Percentiles rank a stretch among this genome's conserved stretches.
phyloP scores from a whole-genome alignment of 2,329 filamentous ascomycete species.

The Lachnellula suecica region DNA sequence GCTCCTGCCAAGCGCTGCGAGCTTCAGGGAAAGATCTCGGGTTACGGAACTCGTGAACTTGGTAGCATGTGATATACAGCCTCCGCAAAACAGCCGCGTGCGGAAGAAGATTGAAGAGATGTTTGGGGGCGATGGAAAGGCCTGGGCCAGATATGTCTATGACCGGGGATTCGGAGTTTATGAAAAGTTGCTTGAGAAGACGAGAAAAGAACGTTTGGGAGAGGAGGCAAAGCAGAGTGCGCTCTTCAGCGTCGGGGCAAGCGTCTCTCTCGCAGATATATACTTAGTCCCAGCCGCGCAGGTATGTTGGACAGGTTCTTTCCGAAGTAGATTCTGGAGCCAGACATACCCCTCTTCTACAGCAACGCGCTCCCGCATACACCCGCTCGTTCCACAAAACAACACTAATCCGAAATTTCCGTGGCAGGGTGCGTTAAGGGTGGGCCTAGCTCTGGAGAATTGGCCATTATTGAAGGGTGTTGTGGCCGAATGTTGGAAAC shows the following conservation, averaged over 20 bases:
- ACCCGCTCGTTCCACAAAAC: too few species aligned
- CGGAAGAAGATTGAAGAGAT: slow-evolving; percentile 7
- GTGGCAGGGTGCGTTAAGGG: slow-evolving; percentile 53
- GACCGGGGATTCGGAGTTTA: slow-evolving; percentile 12
- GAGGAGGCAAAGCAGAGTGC: slow-evolving; percentile 41
- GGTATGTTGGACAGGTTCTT: too few species aligned
- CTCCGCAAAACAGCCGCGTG: slow-evolving; percentile 4
- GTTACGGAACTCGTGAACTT: slow-evolving; percentile 13
- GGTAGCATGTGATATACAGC: slow-evolving; percentile 17
- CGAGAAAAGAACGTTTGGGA: slow-evolving; percentile 22
- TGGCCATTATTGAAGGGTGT: slow-evolving; percentile 49
- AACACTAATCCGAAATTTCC: too few species aligned
- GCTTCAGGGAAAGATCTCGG: background rate
- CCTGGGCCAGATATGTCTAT: slow-evolving; percentile 10
- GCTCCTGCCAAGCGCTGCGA: background rate
- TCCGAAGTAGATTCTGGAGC: too few species aligned
- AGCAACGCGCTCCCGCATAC: too few species aligned
- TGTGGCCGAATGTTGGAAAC: slow-evolving; percentile 43
- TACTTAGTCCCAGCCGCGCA: slow-evolving; percentile 58
- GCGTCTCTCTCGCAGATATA: slow-evolving; percentile 56
- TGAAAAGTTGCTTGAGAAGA: slow-evolving; percentile 6
- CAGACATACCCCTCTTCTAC: too few species aligned
- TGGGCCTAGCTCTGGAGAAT: slow-evolving; percentile 48
- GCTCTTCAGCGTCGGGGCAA: slow-evolving; percentile 48
- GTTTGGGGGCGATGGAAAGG: slow-evolving; percentile 9